Evolutionary conservation across 192 early-diverging fungal genomes (phyloP), one percentile per base, ranked within the genome.

Genomic region (Geosiphon pyriformis): DNA sequence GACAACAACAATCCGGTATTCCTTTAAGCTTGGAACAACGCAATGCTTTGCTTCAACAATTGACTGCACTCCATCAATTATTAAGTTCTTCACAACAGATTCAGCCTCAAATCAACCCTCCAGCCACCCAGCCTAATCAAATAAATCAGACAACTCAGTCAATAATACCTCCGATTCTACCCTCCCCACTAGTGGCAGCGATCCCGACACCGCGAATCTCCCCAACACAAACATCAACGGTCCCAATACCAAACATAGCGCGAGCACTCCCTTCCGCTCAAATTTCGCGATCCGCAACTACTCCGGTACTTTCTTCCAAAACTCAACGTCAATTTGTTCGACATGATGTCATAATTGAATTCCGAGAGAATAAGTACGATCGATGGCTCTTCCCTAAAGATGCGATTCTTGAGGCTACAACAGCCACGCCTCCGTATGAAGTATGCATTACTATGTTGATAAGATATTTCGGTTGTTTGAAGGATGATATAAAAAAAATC

Each of bases 311-410:
- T 15, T 42, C 37, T 42, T 10, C 37, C 6, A 42, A 23, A 55
- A 2, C 23, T 67, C 37, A 42, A 42, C 20, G 55, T n/a, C 53
- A 61, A 53, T 51, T 71, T 23, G 65, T 71, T 25, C 67, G 65
- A 31, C 33, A 32, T 32, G 78, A 80, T 23, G 65, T 88, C 37
- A 75, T 79, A 2, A 71, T 88, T 55, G 81, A 84, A 61, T 83
- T 88, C 72, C 74, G 74, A 18, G 87, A 88, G 3, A 69, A 71
- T 48, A 65, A 76, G 4, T 71, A 72, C 22, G 76, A 78, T 30
- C 71, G 75, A 4, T 83, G 80, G 48, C 58, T 78, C 26, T 70
- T 88, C 37, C 87, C 87, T 3, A 76, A 77, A 42, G 73, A 83
- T n/a, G 72, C 80, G 31, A 76, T 83, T 22, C 34, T 86, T 20